Percentiles rank a stretch among this genome's conserved stretches.
These are phyloP conservation scores for Mucor lusitanicus DNA, from an alignment of 371 early-diverging fungal genomes.

Conservation along the genomic window DNA sequence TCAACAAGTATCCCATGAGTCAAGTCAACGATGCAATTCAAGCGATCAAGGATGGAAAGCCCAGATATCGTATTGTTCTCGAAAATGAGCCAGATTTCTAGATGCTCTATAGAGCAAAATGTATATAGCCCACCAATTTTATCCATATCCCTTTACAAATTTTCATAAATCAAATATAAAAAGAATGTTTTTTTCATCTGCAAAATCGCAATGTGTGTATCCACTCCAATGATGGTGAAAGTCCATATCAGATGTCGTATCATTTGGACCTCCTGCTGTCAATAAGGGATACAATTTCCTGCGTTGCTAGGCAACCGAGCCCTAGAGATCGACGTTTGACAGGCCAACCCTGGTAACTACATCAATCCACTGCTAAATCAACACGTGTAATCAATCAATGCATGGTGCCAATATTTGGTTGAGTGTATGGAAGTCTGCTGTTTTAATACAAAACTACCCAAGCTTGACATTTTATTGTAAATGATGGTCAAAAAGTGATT, in stretches of 20 bases:
- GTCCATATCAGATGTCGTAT: not conserved
- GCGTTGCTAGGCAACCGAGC: not conserved
- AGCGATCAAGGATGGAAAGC: constrained; percentile 56
- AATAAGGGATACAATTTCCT: not conserved
- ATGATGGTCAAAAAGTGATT: not conserved
- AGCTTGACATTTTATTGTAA: not conserved
- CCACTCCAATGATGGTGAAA: too few relatives aligned
- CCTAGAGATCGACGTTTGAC: not conserved
- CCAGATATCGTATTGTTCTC: constrained; percentile 65
- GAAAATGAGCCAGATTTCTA: constrained; percentile 26
- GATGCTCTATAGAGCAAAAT: not conserved
- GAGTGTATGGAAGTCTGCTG: not conserved
- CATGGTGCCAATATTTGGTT: not conserved
- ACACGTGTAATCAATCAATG: not conserved
- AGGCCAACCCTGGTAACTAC: not conserved
- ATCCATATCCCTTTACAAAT: not conserved
- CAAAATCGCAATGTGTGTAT: not conserved
- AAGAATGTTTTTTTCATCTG: not conserved
- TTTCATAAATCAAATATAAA: not conserved
- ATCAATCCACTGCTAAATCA: not conserved
- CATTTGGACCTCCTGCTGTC: not conserved
- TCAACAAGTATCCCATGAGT: constrained; percentile 58
- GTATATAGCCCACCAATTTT: not conserved
- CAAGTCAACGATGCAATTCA: constrained; percentile 60
- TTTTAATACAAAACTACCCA: not conserved